Conservation (phyloP, 2,329 filamentous ascomycete genomes). For the Xylariaceae sp. region DNA sequence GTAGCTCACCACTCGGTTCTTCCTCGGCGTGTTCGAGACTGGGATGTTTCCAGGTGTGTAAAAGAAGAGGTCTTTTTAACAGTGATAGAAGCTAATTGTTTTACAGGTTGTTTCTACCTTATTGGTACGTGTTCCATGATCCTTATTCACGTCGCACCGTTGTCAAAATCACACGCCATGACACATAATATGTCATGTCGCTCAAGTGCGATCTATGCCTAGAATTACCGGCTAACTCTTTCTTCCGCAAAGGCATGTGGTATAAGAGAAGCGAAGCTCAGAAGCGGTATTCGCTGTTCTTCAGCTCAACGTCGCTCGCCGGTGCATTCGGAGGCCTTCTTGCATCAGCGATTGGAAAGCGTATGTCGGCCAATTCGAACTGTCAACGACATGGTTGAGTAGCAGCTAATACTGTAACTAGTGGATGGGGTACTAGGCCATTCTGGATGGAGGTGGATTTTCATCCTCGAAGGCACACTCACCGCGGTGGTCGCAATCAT, state of each 20-base stretch:
- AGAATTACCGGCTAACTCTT: constrained; percentile 23
- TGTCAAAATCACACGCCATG: background rate
- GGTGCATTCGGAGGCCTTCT: constrained; percentile 87
- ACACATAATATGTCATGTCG: background rate
- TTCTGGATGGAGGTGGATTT: constrained; percentile 80
- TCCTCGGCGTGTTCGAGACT: constrained; percentile 78
- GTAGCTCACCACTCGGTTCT: constrained; percentile 77
- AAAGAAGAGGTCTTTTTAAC: background rate
- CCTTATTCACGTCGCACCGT: background rate
- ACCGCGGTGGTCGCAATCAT: constrained; percentile 49
- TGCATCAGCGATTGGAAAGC: constrained; percentile 87
- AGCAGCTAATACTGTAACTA: constrained; percentile 29
- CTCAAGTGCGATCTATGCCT: background rate
- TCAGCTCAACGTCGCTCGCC: constrained; percentile 79
- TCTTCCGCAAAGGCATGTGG: constrained; percentile 71
- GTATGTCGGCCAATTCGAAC: constrained; percentile 34
- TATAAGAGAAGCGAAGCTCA: constrained; percentile 89
- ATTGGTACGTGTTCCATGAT: constrained; percentile 69
- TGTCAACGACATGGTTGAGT: background rate
- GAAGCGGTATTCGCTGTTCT: constrained; percentile 93
- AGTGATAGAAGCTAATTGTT: constrained; percentile 22
- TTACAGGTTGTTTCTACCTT: constrained; percentile 71
- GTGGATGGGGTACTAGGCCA: constrained; percentile 75
- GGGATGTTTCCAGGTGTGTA: constrained; percentile 59
- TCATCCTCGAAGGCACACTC: constrained; percentile 76